Percentiles rank a stretch among this genome's conserved stretches.
Conservation (phyloP, 1,284 basidiomycete genomes). For the Ustilago lituana region DNA sequence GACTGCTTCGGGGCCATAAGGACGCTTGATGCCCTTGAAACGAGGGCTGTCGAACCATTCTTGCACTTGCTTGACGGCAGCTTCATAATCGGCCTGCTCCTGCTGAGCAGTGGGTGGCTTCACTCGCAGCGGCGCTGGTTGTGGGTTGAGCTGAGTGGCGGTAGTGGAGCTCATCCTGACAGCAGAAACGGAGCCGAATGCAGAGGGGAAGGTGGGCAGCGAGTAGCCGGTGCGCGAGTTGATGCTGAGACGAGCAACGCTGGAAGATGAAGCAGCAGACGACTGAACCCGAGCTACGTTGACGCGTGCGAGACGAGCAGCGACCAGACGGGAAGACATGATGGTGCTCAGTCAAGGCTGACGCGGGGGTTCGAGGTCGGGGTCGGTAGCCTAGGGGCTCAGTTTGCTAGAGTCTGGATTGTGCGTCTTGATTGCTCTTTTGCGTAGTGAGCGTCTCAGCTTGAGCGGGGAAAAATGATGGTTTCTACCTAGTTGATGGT, state of each 20-base stretch:
- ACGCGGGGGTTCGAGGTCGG: too few species aligned
- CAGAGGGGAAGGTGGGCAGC: slow-evolving; percentile 1
- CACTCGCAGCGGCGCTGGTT: slow-evolving; percentile 73
- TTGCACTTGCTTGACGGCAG: slow-evolving; percentile 75
- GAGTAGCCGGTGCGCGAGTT: slow-evolving; percentile 2
- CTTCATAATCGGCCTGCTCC: slow-evolving; percentile 76
- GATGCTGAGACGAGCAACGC: slow-evolving; percentile 17
- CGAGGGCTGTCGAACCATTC: slow-evolving; percentile 80
- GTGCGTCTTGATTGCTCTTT: too few species aligned
- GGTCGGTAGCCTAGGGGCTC: too few species aligned
- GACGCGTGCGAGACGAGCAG: slow-evolving; percentile 41
- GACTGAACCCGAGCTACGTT: slow-evolving; percentile 32
- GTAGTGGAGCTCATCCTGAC: slow-evolving; percentile 70
- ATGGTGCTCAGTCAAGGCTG: slow-evolving; percentile 3
- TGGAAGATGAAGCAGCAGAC: slow-evolving; percentile 9
- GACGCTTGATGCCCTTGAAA: slow-evolving; percentile 78
- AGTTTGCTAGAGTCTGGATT: too few species aligned
- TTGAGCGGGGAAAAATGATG: too few species aligned
- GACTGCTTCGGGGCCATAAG: slow-evolving; percentile 81
- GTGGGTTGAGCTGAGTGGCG: slow-evolving; percentile 70
- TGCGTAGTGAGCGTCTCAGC: too few species aligned
- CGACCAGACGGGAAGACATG: slow-evolving; percentile 35
- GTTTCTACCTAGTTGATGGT: too few species aligned
- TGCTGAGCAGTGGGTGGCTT: slow-evolving; percentile 75
- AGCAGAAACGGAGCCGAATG: background rate